phyloP scores from a whole-genome alignment of 139 green algal genomes.

The Chara braunii region DNA sequence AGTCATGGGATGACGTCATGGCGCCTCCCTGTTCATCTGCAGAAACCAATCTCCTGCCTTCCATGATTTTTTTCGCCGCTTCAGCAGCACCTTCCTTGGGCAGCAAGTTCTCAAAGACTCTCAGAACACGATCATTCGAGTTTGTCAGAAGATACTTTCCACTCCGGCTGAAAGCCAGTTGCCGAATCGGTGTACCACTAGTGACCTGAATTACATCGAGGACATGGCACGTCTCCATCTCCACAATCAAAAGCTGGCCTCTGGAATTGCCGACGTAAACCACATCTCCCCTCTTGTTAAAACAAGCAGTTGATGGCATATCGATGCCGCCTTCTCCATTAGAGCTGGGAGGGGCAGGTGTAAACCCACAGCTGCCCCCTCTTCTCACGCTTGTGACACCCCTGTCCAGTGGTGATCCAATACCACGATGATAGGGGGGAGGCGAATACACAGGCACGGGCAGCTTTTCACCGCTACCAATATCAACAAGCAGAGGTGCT shows the following conservation, averaged over 20 bases:
- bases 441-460: background rate
- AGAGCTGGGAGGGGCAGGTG: too few relatives aligned
- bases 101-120: slow-evolving; percentile 48
- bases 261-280: slow-evolving; percentile 48
- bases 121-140: slow-evolving; percentile 59
- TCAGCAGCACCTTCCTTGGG: slow-evolving; percentile 28
- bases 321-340: background rate
- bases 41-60: too few relatives aligned
- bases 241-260: slow-evolving; percentile 54
- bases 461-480: slow-evolving; percentile 4
- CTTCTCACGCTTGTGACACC: too few relatives aligned
- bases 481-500: slow-evolving; percentile 48
- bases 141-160: slow-evolving; percentile 61
- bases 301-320: background rate
- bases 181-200: slow-evolving; percentile 44
- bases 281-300: slow-evolving; percentile 45
- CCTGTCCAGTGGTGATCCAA: too few relatives aligned
- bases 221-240: slow-evolving; percentile 47
- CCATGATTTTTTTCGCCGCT: too few relatives aligned
- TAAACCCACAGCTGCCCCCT: too few relatives aligned
- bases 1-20: too few relatives aligned
- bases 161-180: slow-evolving; percentile 55
- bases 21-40: too few relatives aligned
- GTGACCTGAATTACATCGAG: slow-evolving; percentile 58
- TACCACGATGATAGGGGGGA: background rate